Evolutionary conservation across 352 stramenopile species (phyloP), one percentile per base, ranked within the genome.

Genomic region (Phytophthora parvispora): DNA sequence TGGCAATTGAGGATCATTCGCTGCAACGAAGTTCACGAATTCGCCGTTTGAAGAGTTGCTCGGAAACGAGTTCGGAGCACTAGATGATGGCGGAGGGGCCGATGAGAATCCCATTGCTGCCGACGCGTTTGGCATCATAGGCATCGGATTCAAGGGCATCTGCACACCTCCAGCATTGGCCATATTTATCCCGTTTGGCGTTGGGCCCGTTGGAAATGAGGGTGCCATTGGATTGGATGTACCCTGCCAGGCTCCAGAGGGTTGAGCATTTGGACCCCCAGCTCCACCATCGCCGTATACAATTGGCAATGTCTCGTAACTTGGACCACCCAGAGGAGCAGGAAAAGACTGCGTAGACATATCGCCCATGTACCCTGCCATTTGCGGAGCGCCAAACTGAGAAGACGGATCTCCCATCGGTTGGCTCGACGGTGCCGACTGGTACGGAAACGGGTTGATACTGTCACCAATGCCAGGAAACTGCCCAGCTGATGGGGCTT

Each of bases 1-100:
- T 3, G 67, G 59, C 8, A 90, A 52, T 38, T 74, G 87, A 1
- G 80, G 70, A 12, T 92, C 80, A 49, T 94, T 94, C 0, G 81
- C 72, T 12, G 86, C 77, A 10, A 92, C 80, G 47, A 94, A 92
- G 13, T 61, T 75, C 13, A 73, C 56, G 42, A 63, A 79, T 36
- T 69, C 69, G 28, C 50, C 56, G 27, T 48, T 65, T 15, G 72
- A 67, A 57, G 57, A 64, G 42, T 69, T 66, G 45, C 24, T 69
- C 29, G 63, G 72, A 42, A 62, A 70, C 15, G 58, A 52, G 38
- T 67, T 67, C 18, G 60, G 20, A 59, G 45, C 60, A 53, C 59
- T 69, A 43, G 56, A 67, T 20, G 66, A 31, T 25, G 60, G 27
- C 3, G 53, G 60, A 20, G 64, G 51, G 25, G 54, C 62, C 6